Conservation (phyloP, 306 rosid species). For the Quercus agrifolia region DNA sequence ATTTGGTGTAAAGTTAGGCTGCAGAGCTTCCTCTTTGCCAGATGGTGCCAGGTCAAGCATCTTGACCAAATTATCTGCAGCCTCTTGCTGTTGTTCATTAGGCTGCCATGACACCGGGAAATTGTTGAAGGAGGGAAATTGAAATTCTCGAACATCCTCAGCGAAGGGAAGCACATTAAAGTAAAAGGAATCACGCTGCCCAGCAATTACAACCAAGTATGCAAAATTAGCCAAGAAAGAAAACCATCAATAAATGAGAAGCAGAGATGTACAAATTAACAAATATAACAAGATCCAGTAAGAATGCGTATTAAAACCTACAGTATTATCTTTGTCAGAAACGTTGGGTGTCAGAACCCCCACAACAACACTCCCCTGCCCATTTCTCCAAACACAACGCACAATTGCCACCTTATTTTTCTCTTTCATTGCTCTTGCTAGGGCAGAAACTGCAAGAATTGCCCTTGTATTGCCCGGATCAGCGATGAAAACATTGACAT, state of each 20-base stretch:
- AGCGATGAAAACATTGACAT: conserved; percentile 66
- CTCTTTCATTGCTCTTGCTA: conserved; percentile 91
- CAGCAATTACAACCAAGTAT: conserved; percentile 23
- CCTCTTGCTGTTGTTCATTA: conserved; percentile 70
- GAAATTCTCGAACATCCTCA: conserved; percentile 92
- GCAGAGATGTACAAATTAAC: neutral
- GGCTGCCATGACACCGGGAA: conserved; percentile 65
- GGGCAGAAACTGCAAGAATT: conserved; percentile 69
- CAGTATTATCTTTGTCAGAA: conserved; percentile 59
- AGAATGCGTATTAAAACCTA: conserved; percentile 32
- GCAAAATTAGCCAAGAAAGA: conserved; percentile 13
- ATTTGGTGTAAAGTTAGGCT: conserved; percentile 75
- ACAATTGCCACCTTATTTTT: conserved; percentile 76
- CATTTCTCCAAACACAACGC: conserved; percentile 92
- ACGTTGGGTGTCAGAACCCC: conserved; percentile 83
- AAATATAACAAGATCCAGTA: neutral
- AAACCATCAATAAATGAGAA: conserved; percentile 13
- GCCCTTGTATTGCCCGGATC: conserved; percentile 68
- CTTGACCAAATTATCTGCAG: conserved; percentile 64
- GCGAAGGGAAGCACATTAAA: conserved; percentile 82
- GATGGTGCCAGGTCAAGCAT: conserved; percentile 75
- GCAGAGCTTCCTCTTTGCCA: conserved; percentile 63
- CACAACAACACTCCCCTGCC: conserved; percentile 61
- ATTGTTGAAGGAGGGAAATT: conserved; percentile 68
- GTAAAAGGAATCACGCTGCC: conserved; percentile 88